Conservation (phyloP, 495 filamentous ascomycete species). For the Hypomontagnella submonticulosa region DNA sequence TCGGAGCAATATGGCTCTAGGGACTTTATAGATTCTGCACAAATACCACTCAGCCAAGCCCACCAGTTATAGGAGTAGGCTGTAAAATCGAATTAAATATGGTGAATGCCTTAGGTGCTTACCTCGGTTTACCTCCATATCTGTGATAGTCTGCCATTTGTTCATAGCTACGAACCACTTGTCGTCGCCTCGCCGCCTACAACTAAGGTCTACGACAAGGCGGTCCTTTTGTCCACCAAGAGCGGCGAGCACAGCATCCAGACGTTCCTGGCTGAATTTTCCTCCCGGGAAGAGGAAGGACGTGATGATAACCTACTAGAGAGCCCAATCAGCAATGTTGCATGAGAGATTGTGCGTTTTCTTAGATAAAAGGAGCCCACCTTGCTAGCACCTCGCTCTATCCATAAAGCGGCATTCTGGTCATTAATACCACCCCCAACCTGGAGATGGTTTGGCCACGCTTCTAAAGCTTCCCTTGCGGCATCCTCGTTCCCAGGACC, state of each 20-base stretch:
- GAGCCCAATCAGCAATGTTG: conserved; percentile 16
- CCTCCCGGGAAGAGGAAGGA: conserved; percentile 83
- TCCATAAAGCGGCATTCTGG: conserved; percentile 84
- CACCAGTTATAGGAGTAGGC: neutral
- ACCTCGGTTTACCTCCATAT: conserved; percentile 92
- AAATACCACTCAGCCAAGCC: conserved; percentile 14
- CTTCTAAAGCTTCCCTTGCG: conserved; percentile 75
- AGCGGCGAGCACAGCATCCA: conserved; percentile 75
- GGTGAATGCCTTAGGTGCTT: conserved; percentile 34
- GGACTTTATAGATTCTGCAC: conserved; percentile 75
- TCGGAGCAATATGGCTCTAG: conserved; percentile 93
- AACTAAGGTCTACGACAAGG: conserved; percentile 94
- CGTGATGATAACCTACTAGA: conserved; percentile 83
- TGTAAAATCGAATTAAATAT: neutral
- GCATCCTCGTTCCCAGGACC: conserved; percentile 86
- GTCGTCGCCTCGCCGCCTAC: conserved; percentile 73
- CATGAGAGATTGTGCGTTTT: neutral
- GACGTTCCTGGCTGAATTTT: conserved; percentile 76
- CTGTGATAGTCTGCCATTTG: conserved; percentile 97
- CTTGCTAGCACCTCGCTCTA: conserved; percentile 89
- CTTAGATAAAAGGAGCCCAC: conserved; percentile 57
- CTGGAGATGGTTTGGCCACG: conserved; percentile 83
- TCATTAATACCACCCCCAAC: conserved; percentile 92
- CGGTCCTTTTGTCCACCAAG: conserved; percentile 79
- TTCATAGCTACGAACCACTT: conserved; percentile 96